These are phyloP conservation scores for Spiromyces aspiralis DNA, from an alignment of 371 early-diverging fungal genomes.

Conservation along the genomic window DNA sequence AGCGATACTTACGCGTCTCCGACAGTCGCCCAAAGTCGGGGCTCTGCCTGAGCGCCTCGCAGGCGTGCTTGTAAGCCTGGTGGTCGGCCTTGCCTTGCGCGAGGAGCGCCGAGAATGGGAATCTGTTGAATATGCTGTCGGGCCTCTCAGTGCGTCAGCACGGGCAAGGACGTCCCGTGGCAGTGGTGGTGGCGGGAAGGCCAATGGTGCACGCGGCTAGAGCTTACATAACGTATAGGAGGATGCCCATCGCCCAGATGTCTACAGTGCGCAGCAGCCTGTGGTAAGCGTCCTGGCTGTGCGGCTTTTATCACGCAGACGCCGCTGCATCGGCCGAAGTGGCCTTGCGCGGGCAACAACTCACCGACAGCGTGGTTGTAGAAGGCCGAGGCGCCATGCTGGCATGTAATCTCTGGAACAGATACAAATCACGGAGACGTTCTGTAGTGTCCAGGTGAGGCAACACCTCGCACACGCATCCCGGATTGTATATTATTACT, in stretches of 20 bases:
- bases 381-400: slow-evolving; percentile 9
- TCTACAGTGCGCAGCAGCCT: slow-evolving; percentile 55
- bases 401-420: no score
- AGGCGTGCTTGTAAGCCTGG: background rate
- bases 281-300: no score
- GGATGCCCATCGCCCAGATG: slow-evolving; percentile 92
- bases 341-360: no score
- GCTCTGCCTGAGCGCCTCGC: background rate
- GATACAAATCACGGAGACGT: no score
- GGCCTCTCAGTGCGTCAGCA: no score
- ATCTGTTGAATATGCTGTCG: background rate
- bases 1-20: background rate
- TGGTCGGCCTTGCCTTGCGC: background rate
- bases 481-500: slow-evolving; percentile 20
- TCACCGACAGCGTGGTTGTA: slow-evolving; percentile 35
- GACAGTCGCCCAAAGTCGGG: background rate
- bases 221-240: slow-evolving; percentile 46
- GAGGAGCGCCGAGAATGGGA: background rate
- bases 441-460: no score
- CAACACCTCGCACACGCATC: no score
- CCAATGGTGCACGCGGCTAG: no score
- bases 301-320: no score
- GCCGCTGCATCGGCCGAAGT: no score
- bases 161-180: no score
- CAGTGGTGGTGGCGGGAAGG: no score